A percentile compares a stretch with the other conserved stretches of the same genome.
Conservation (phyloP, 2,329 filamentous ascomycete species). For the Penicillium freii region DNA sequence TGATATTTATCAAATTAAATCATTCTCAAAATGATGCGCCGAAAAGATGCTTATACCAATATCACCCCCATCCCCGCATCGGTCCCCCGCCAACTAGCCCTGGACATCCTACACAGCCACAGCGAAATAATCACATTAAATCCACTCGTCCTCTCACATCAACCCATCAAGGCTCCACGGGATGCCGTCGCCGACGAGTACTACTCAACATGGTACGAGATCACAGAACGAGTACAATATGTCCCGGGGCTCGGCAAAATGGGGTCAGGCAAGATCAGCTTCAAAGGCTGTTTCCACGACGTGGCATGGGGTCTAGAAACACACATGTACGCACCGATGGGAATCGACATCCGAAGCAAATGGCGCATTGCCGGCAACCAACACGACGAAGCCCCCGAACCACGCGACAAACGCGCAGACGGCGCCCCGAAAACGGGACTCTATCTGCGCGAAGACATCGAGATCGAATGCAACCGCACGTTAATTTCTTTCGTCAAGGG, state of each 20-base stretch:
- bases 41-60: conserved; percentile 52
- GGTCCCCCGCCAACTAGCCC: conserved; percentile 66
- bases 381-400: conserved; percentile 66
- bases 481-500: conserved; percentile 76
- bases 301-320: conserved; percentile 71
- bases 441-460: conserved; percentile 81
- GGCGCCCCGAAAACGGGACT: conserved; percentile 66
- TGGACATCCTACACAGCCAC: conserved; percentile 75
- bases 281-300: conserved; percentile 78
- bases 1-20: neutral
- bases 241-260: conserved; percentile 60
- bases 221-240: conserved; percentile 75
- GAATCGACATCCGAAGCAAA: conserved; percentile 73
- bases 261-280: conserved; percentile 66
- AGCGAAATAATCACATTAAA: conserved; percentile 84
- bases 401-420: conserved; percentile 62
- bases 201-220: conserved; percentile 71
- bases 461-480: conserved; percentile 76
- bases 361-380: conserved; percentile 73
- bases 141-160: conserved; percentile 72
- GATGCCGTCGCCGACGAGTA: conserved; percentile 69
- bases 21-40: conserved; percentile 16
- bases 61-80: conserved; percentile 72
- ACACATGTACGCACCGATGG: conserved; percentile 78
- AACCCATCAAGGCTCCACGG: conserved; percentile 64